These are phyloP conservation scores for Diaporthe australafricana DNA, from an alignment of 2,329 filamentous ascomycete species.

Conservation along the genomic window DNA sequence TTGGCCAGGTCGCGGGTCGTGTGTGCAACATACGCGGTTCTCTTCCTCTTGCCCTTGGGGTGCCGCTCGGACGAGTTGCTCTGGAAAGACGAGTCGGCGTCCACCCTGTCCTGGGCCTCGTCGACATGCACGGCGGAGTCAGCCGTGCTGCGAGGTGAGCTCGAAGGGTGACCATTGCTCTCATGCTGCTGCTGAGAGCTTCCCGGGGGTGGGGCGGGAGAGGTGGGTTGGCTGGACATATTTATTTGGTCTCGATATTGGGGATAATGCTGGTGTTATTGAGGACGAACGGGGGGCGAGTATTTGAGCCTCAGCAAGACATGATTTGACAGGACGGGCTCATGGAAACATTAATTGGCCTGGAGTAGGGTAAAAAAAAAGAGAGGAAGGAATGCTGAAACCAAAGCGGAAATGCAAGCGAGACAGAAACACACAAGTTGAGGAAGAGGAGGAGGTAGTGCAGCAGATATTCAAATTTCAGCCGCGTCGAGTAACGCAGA, in stretches of 20 bases:
- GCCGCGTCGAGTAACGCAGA: conserved; percentile 33
- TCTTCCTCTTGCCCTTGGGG: conserved; percentile 71
- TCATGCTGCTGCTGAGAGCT: conserved; percentile 33
- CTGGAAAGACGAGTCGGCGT: conserved; percentile 35
- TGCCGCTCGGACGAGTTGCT: conserved; percentile 52
- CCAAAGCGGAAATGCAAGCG: conserved; percentile 25
- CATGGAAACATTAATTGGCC: conserved; percentile 27
- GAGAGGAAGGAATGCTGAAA: conserved; percentile 27
- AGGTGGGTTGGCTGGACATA: conserved; percentile 37
- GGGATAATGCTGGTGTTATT: conserved; percentile 10
- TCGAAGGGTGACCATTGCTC: conserved; percentile 25
- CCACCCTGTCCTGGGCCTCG: conserved; percentile 24
- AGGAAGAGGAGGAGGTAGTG: conserved; percentile 18
- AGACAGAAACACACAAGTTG: conserved; percentile 20
- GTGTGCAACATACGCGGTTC: conserved; percentile 67
- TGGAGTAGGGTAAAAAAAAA: background rate
- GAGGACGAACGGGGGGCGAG: background rate
- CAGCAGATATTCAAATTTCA: conserved; percentile 35
- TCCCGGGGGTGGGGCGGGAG: conserved; percentile 25
- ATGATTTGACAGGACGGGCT: conserved; percentile 16
- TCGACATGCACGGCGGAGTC: conserved; percentile 29
- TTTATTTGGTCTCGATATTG: background rate
- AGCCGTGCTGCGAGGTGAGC: conserved; percentile 35
- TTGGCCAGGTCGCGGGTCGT: conserved; percentile 11
- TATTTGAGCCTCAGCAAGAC: conserved; percentile 21